Base-by-base conservation (phyloP, 306 rosid species). In the Vigna unguiculata region DNA sequence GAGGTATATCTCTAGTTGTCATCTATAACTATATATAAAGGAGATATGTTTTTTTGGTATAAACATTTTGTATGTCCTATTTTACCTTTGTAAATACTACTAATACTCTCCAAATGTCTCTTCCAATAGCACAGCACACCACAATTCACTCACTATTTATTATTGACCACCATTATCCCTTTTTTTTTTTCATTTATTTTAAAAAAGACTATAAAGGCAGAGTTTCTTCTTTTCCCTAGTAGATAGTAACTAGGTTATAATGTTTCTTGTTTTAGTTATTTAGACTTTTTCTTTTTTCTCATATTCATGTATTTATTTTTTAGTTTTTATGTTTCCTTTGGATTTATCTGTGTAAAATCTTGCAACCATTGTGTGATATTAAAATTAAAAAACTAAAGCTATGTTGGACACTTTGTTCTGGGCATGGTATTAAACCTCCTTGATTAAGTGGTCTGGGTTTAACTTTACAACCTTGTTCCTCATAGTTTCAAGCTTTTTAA, bases 1-100 rank as follows among this genome's bases (percentile, higher is more conserved):
- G 99, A 96, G 99, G 99, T 91, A 81, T 74, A 77, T 78, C 70
- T 36, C 80, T 66, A 16, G 43, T 80, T 76, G 61, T 71, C 71
- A 57, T 59, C 36, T 32, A 32, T 32, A 34, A 34, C 8, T 34
- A 6, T 34, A 34, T 34, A 34, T 6, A 34, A 34, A 6, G 0
- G 40, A 7, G 40, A 34, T 34, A 34, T 1, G 6, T 6, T 34
- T 6, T 34, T 34, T 34, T 34, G 40, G 40, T 34, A 5, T 34
- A 34, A 8, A 34, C 9, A 34, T 34, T 6, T 34, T 34, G 8
- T 34, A 34, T 34, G 40, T 34, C 40, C 40, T 34, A 34, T 34
- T 34, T 34, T 34, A 34, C 40, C 7, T 34, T 6, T 34, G 9
- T 34, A 34, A 34, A 1, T 34, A 7, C 40, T 6, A 34, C 40